Conservation (phyloP, 805 yeast species). For the Nakazawaea anatomiae region DNA sequence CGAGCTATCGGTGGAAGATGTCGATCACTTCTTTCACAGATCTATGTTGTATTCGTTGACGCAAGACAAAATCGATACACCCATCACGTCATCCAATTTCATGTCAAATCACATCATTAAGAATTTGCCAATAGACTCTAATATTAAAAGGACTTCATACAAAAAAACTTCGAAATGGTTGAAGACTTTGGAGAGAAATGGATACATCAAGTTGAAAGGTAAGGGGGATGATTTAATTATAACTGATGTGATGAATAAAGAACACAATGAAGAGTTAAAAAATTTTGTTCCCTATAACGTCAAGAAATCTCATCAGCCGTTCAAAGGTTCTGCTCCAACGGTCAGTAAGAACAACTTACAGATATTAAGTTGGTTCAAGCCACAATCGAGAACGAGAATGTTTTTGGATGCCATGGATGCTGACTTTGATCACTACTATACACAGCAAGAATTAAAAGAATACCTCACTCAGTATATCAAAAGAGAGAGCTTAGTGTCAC, state of each 20-base stretch:
- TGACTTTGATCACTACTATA: conserved; percentile 36
- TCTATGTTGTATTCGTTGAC: conserved; percentile 68
- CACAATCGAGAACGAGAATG: conserved; percentile 41
- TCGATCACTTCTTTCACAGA: conserved; percentile 69
- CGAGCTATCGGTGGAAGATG: conserved; percentile 49
- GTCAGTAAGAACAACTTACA: conserved; percentile 17
- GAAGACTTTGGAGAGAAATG: conserved; percentile 78
- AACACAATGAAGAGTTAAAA: conserved; percentile 40
- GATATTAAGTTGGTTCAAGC: conserved; percentile 46
- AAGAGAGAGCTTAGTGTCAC: conserved; percentile 41
- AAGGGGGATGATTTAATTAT: conserved; percentile 77
- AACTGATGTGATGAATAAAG: conserved; percentile 39
- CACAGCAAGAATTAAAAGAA: conserved; percentile 46
- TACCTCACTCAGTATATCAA: conserved; percentile 53
- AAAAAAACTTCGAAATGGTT: conserved; percentile 81
- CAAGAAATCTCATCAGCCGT: conserved; percentile 15
- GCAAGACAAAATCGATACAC: conserved; percentile 49
- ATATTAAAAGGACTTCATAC: conserved; percentile 80
- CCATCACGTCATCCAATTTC: conserved; percentile 69
- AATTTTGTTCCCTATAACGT: conserved; percentile 62
- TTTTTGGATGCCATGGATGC: conserved; percentile 39
- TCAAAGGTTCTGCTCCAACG: not conserved
- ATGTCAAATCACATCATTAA: conserved; percentile 64
- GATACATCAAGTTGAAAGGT: conserved; percentile 67
- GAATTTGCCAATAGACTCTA: conserved; percentile 70